Conservation (phyloP, 768 basidiomycete genomes). For the Tricholoma flavovirens region DNA sequence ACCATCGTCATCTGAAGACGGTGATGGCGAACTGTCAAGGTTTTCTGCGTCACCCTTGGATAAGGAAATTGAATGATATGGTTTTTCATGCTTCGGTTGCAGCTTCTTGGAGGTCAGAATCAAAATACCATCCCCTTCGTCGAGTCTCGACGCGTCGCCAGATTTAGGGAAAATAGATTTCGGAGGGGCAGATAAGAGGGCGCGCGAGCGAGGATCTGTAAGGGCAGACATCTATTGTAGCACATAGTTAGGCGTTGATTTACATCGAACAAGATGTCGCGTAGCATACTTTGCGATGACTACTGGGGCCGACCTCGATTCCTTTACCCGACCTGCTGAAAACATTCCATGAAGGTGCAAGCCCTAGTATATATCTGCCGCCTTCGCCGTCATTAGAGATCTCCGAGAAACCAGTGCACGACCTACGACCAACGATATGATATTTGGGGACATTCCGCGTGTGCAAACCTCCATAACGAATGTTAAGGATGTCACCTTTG, state of each 20-base stretch:
- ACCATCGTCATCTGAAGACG: slow-evolving; percentile 13
- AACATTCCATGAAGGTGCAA: slow-evolving; percentile 44
- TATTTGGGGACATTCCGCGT: slow-evolving; percentile 64
- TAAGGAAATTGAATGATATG: slow-evolving; percentile 47
- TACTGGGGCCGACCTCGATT: slow-evolving; percentile 48
- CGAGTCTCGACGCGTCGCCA: slow-evolving; percentile 38
- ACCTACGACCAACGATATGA: slow-evolving; percentile 51
- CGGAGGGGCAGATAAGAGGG: slow-evolving; percentile 48
- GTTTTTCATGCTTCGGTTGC: slow-evolving; percentile 25
- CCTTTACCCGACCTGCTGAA: slow-evolving; percentile 38
- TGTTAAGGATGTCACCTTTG: slow-evolving; percentile 59
- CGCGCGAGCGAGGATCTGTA: slow-evolving; percentile 51
- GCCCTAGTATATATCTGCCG: slow-evolving; percentile 60
- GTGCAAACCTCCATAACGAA: slow-evolving; percentile 63
- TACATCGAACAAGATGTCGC: not conserved
- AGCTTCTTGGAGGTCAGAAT: slow-evolving; percentile 43
- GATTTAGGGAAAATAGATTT: slow-evolving; percentile 41
- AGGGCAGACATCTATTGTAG: slow-evolving; percentile 39
- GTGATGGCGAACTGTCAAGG: slow-evolving; percentile 13
- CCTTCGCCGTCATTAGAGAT: slow-evolving; percentile 51
- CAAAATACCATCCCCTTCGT: slow-evolving; percentile 65
- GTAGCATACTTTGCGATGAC: slow-evolving; percentile 37
- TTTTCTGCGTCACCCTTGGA: slow-evolving; percentile 23
- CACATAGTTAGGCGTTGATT: slow-evolving; percentile 1
- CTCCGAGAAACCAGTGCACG: slow-evolving; percentile 11